Base-by-base conservation (phyloP, 2,329 filamentous ascomycete genomes). In the Thielaviopsis musarum region DNA sequence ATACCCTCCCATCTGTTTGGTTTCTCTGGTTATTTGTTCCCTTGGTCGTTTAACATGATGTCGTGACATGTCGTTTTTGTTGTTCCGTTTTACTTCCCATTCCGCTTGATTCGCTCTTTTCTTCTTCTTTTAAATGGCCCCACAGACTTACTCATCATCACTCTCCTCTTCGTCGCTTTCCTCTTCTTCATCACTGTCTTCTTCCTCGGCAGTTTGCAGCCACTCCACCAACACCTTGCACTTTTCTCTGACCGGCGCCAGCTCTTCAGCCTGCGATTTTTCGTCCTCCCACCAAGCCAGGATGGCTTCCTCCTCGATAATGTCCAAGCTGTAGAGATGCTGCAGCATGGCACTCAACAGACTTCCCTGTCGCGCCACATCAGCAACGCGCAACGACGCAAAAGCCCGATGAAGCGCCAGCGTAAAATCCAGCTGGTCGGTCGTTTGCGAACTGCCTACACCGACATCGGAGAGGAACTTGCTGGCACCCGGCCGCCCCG, bases 251-350 rank as follows among this genome's bases (percentile, higher is more conserved):
- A 96, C 81, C 56, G 73, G 78, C 61, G 72, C 71, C 58, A 80
- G 79, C 59, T 87, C 85, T 15, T 76, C 82, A 59, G 82, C 83
- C 24, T 73, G 78, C 5, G 85, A 84, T 66, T 83, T 70, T 54
- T 79, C 77, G 69, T 95, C 85, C 21, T 76, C 80, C 91, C 91
- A 97, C 93, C 93, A 98, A 54, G 80, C 79, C 66, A 91, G 73
- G 64, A 95, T 87, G 0, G 87, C 90, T 51, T 96, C 91, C 67
- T 95, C 89, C 68, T 95, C 89, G 1, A 96, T 73, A 17, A 95
- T 78, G 64, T 97, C 93, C 55, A 87, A 72, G 64, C 87, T 82
- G 68, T 95, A 94, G 57, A 97, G 75, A 70, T 90, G 87, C 73
- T 94, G 93, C 65, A 89, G 80, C 65, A 89, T 75, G 48, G 84